These are phyloP conservation scores for Phytophthora pluvialis DNA, from an alignment of 352 stramenopile species.

Conservation along the genomic window DNA sequence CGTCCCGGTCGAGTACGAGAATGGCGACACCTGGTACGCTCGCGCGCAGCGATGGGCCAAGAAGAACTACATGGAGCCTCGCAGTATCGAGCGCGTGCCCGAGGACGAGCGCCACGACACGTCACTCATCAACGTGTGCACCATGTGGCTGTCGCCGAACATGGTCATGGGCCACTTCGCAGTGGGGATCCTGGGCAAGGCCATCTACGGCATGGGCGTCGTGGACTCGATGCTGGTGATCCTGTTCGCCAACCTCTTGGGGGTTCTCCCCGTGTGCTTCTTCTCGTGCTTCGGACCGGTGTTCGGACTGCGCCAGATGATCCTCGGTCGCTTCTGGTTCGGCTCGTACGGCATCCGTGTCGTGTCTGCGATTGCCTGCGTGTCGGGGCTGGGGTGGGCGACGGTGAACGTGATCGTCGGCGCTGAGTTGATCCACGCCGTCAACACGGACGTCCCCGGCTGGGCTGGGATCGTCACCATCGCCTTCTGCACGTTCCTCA, in stretches of 20 bases:
- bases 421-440: slow-evolving; percentile 45
- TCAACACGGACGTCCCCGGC: slow-evolving; percentile 42
- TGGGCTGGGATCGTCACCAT: slow-evolving; percentile 56
- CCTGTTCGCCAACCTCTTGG: slow-evolving; percentile 30
- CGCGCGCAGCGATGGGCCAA: slow-evolving; percentile 29
- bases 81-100: slow-evolving; percentile 34
- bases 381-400: slow-evolving; percentile 46
- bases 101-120: slow-evolving; percentile 31
- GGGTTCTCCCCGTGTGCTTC: slow-evolving; percentile 17
- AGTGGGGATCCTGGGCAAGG: slow-evolving; percentile 23
- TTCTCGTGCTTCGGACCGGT: slow-evolving; percentile 29
- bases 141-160: slow-evolving; percentile 35
- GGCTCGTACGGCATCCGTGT: slow-evolving; percentile 24
- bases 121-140: slow-evolving; percentile 27
- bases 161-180: slow-evolving; percentile 39
- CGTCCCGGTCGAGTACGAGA: slow-evolving; percentile 30
- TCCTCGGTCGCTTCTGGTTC: slow-evolving; percentile 35
- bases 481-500: slow-evolving; percentile 44
- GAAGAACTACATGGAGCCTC: slow-evolving; percentile 39
- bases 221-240: slow-evolving; percentile 35
- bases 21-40: slow-evolving; percentile 35
- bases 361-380: slow-evolving; percentile 28
- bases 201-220: slow-evolving; percentile 29
- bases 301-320: slow-evolving; percentile 30
- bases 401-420: slow-evolving; percentile 53